Conservation (phyloP, 2,329 filamentous ascomycete genomes). For the Sclerotiophoma versabilis region DNA sequence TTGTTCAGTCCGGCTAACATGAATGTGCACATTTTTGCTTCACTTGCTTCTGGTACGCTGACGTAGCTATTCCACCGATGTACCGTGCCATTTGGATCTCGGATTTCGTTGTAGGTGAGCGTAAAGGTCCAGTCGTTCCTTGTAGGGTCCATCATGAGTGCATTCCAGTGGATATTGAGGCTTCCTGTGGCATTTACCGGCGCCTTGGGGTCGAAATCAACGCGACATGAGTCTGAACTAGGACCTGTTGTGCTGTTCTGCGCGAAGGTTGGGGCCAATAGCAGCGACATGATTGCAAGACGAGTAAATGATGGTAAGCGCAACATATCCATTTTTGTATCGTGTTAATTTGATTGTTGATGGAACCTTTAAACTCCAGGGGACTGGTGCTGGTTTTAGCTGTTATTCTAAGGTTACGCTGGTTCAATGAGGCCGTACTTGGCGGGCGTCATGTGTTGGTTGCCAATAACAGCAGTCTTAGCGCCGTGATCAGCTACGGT, state of each 20-base stretch:
- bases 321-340: background rate
- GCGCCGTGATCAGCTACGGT: conserved; percentile 7
- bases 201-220: background rate
- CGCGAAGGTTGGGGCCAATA: background rate
- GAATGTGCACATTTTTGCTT: conserved; percentile 1
- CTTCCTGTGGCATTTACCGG: conserved; percentile 13
- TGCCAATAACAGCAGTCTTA: conserved; percentile 20
- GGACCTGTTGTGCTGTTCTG: background rate
- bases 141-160: conserved; percentile 17
- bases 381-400: background rate
- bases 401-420: conserved; percentile 12
- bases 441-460: conserved; percentile 13
- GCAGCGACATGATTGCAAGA: background rate
- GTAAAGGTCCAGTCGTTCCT: conserved; percentile 13
- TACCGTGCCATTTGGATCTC: background rate
- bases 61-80: conserved; percentile 2
- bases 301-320: background rate
- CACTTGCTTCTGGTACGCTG: conserved; percentile 1
- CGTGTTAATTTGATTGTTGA: background rate
- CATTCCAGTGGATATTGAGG: conserved; percentile 13
- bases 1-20: conserved; percentile 10
- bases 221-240: background rate
- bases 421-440: conserved; percentile 7
- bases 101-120: conserved; percentile 11
- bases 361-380: background rate